Conservation (phyloP, 2,329 filamentous ascomycete species). For the Penicillium nordicum region DNA sequence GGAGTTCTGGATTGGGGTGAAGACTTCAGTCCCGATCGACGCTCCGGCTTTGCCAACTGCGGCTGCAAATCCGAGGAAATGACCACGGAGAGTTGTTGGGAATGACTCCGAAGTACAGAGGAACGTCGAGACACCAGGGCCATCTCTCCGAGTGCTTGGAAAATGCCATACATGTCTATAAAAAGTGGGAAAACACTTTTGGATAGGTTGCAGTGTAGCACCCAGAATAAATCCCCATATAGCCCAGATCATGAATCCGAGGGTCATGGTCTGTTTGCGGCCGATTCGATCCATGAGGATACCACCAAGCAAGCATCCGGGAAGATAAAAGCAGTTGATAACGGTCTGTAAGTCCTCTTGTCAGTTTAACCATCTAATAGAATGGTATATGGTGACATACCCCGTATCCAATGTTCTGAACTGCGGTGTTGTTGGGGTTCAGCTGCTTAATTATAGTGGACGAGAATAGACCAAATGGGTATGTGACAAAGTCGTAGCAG, state of each 20-base stretch:
- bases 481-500: constrained; percentile 54
- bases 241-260: constrained; percentile 48
- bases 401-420: constrained; percentile 30
- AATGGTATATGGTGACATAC: constrained; percentile 8
- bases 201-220: constrained; percentile 46
- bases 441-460: constrained; percentile 50
- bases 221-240: constrained; percentile 51
- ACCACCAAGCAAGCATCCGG: constrained; percentile 49
- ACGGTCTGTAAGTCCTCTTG: constrained; percentile 37
- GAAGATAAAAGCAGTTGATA: constrained; percentile 52
- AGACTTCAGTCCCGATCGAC: constrained; percentile 51
- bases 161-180: constrained; percentile 52
- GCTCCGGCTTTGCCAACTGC: constrained; percentile 51
- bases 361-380: background rate
- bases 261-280: constrained; percentile 48
- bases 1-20: constrained; percentile 50
- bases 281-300: constrained; percentile 51
- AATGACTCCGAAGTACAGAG: constrained; percentile 47
- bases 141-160: constrained; percentile 50
- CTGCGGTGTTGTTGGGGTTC: constrained; percentile 42
- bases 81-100: constrained; percentile 48
- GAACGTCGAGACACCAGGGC: constrained; percentile 46
- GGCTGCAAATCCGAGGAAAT: constrained; percentile 49
- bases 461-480: constrained; percentile 55
- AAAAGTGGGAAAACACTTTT: constrained; percentile 51